Evolutionary conservation across 2,329 filamentous ascomycete species (phyloP), one percentile per base, ranked within the genome.

Genomic region (Hymenoscyphus fructigenus): DNA sequence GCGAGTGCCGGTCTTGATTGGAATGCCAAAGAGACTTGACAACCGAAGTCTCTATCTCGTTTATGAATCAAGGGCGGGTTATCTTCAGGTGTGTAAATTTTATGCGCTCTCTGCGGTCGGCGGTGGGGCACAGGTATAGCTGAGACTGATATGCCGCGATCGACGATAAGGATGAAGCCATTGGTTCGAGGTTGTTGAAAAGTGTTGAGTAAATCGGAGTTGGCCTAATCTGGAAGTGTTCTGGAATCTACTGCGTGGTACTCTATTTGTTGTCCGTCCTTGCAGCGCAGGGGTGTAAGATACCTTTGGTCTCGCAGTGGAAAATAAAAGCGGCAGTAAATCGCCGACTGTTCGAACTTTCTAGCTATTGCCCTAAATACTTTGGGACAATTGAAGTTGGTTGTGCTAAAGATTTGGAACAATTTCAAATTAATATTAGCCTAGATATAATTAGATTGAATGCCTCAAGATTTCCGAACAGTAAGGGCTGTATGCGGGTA

Each of bases 61-160:
- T 50, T 23, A 50, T 50, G 44, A 23, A 50, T 23, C 20, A 23
- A 10, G 10, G 10, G 20, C 20, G 44, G 44, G 44, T 23, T 26
- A 50, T 50, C 44, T 50, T 20, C 44, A 50, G n/a, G 20, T 23
- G 44, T 50, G 44, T 9, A 50, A 23, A 50, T 23, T 23, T 23
- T 23, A 26, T 23, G 44, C 44, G 44, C n/a, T 50, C 44, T 50
- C 44, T 50, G 44, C 44, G 26, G n/a, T n/a, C 20, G 44, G 17
- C n/a, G 17, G 20, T 23, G n/a, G 44, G 44, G 44, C 44, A 36
- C 34, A 36, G 34, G 34, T 36, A 50, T 50, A 50, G n/a, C 9
- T 50, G n/a, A 50, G 44, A 50, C 44, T 26, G 44, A 50, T 47
- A 47, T 50, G 44, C 44, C 44, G 44, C 44, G 44, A 50, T 50